Conservation (phyloP, 345 rosid species). For the Triadica sebifera region DNA sequence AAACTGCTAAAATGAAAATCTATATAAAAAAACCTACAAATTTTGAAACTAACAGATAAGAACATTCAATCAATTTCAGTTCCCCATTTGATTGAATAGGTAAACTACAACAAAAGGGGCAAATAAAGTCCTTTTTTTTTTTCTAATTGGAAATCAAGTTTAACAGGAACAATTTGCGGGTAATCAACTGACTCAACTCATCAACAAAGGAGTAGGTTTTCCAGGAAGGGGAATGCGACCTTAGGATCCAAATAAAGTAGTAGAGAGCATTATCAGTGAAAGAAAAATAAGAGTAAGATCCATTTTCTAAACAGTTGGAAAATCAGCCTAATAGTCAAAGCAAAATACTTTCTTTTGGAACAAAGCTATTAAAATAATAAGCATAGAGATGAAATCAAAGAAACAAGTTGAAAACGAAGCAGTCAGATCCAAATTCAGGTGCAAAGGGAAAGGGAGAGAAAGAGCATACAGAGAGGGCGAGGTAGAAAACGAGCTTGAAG, state of each 20-base stretch:
- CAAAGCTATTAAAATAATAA: background rate
- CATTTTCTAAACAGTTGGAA: background rate
- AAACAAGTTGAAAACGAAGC: background rate
- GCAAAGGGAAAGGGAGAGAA: background rate
- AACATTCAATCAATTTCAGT: background rate
- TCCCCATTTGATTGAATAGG: background rate
- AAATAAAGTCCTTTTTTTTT: background rate
- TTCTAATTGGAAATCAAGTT: background rate
- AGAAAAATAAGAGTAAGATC: conserved; percentile 1
- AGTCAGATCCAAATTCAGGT: background rate
- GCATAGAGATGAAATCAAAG: background rate
- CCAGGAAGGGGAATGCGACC: background rate
- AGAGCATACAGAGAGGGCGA: conserved; percentile 71
- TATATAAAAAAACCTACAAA: too few species aligned
- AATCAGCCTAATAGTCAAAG: background rate
- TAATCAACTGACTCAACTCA: background rate
- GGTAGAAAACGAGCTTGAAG: conserved; percentile 97
- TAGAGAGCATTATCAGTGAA: background rate
- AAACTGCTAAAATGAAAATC: background rate
- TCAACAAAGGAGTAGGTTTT: background rate
- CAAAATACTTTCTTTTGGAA: background rate
- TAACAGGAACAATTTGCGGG: background rate
- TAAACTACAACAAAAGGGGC: background rate
- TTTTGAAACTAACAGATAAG: background rate
- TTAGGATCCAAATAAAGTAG: background rate